phyloP scores from a whole-genome alignment of 2,329 filamentous ascomycete species.

The Cladophialophora exuberans region DNA sequence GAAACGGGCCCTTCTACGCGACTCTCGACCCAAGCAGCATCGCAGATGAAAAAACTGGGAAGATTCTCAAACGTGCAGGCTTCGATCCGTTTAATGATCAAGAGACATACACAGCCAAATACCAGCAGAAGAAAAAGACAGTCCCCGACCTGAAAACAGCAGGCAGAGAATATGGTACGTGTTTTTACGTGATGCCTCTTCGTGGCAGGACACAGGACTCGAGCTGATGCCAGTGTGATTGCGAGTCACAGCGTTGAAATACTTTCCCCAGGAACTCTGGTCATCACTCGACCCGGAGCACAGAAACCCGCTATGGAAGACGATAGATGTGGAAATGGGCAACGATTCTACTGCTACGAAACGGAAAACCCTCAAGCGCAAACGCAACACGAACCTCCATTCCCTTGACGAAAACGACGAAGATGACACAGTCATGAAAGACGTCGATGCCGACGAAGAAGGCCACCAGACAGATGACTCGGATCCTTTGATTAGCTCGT shows the following conservation, averaged over 20 bases:
- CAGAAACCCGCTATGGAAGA: constrained; percentile 40
- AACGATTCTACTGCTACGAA: constrained; percentile 11
- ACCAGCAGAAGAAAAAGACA: constrained; percentile 58
- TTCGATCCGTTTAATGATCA: constrained; percentile 67
- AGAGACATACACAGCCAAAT: constrained; percentile 60
- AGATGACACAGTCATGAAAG: constrained; percentile 34
- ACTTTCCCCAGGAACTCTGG: constrained; percentile 64
- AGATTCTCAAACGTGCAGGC: constrained; percentile 45
- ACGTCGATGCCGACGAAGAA: constrained; percentile 38
- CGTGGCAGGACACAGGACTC: not conserved
- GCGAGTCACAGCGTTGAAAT: constrained; percentile 49
- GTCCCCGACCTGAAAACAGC: constrained; percentile 54
- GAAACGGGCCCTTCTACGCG: constrained; percentile 64
- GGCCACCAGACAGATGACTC: constrained; percentile 31
- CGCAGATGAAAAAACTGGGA: constrained; percentile 47
- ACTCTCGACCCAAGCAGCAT: constrained; percentile 49
- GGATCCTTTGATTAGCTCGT: constrained; percentile 18
- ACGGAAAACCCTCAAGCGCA: constrained; percentile 37
- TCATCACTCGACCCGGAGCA: constrained; percentile 54
- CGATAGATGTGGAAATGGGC: constrained; percentile 34
- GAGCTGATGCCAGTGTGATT: not conserved
- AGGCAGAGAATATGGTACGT: constrained; percentile 59
- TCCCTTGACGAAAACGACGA: constrained; percentile 45
- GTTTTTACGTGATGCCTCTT: not conserved
- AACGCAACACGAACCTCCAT: constrained; percentile 32